phyloP scores from a whole-genome alignment of 176 grass and related monocot genomes.

The Hordeum marinum region DNA sequence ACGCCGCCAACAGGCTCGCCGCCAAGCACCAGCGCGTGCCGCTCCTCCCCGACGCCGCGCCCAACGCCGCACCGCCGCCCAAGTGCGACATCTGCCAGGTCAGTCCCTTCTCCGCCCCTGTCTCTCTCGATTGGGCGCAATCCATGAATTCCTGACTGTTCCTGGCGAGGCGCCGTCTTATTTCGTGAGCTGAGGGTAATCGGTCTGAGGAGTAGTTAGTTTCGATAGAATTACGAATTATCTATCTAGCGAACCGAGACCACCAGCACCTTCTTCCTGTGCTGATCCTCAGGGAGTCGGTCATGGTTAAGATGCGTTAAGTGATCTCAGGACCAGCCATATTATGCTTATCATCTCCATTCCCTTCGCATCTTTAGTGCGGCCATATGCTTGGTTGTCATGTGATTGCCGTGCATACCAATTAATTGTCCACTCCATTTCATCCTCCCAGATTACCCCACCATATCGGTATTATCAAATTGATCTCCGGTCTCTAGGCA shows the following conservation, averaged over 20 bases:
- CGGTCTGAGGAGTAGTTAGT: too few relatives aligned
- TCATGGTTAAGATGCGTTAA: background rate
- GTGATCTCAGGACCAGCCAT: background rate
- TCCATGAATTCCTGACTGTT: too few relatives aligned
- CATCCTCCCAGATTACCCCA: background rate
- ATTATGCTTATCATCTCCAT: background rate
- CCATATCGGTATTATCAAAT: background rate
- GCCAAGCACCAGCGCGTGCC: conserved; percentile 83
- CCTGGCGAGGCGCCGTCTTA: too few relatives aligned
- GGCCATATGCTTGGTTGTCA: background rate
- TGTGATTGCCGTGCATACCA: background rate
- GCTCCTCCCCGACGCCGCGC: conserved; percentile 32
- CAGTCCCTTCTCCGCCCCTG: background rate
- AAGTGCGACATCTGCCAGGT: conserved; percentile 87
- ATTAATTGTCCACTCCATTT: background rate
- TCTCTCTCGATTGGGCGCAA: background rate
- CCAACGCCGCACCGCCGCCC: conserved; percentile 15
- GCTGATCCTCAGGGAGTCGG: background rate
- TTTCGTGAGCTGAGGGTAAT: too few relatives aligned
- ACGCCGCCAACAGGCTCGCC: conserved; percentile 82
- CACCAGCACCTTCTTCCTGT: background rate
- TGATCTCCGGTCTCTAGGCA: background rate
- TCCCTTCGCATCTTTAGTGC: background rate
- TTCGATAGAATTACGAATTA: background rate
- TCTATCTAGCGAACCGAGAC: background rate